Evolutionary conservation across 331 rosid species (phyloP).

Genomic region (Rosa hybrid): DNA sequence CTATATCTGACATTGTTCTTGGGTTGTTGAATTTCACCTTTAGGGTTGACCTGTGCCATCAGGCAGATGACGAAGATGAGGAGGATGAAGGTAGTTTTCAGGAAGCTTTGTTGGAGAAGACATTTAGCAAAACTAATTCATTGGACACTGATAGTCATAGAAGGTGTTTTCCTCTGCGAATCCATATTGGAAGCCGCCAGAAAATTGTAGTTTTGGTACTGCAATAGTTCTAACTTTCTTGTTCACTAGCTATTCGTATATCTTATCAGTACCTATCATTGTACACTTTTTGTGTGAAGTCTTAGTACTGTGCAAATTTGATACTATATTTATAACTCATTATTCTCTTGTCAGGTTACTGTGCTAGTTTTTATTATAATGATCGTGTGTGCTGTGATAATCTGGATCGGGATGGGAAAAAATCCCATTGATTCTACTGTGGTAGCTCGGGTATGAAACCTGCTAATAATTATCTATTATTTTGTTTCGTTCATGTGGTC

Average conservation of each 20-base stretch:
- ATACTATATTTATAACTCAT: constrained; percentile 26
- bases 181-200: constrained; percentile 74
- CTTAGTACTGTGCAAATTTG: constrained; percentile 4
- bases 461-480: constrained; percentile 13
- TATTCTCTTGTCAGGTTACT: constrained; percentile 61
- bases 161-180: constrained; percentile 71
- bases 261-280: background rate
- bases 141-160: constrained; percentile 48
- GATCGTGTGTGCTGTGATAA: constrained; percentile 68
- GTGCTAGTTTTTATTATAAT: constrained; percentile 49
- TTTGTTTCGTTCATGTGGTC: constrained; percentile 14
- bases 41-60: constrained; percentile 99
- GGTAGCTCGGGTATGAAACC: constrained; percentile 66
- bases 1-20: constrained; percentile 27
- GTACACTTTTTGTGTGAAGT: background rate
- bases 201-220: constrained; percentile 78
- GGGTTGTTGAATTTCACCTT: constrained; percentile 26
- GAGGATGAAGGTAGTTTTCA: constrained; percentile 70
- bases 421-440: constrained; percentile 68
- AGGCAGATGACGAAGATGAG: constrained; percentile 74
- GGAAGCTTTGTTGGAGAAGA: constrained; percentile 64
- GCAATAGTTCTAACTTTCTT: constrained; percentile 14
- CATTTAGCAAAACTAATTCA: constrained; percentile 42
- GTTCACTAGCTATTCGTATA: constrained; percentile 9
- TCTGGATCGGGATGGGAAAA: constrained; percentile 77